phyloP scores from a whole-genome alignment of 2,329 filamentous ascomycete genomes.

The Alternaria sp. region DNA sequence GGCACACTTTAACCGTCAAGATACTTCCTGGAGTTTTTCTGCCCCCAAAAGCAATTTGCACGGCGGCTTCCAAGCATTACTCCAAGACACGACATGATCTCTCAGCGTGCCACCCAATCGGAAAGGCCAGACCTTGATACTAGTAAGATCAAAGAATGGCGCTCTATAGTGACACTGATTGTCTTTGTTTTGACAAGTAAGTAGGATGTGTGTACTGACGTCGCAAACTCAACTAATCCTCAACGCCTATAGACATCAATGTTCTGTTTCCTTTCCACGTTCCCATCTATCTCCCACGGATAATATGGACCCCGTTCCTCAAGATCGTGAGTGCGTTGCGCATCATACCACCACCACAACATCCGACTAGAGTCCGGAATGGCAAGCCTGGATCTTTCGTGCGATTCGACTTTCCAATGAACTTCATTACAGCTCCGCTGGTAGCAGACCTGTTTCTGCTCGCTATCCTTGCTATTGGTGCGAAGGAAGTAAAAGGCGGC shows the following conservation, averaged over 20 bases:
- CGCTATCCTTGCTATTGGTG: conserved; percentile 72
- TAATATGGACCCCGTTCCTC: conserved; percentile 57
- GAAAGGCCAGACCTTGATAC: conserved; percentile 54
- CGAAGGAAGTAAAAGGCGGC: conserved; percentile 72
- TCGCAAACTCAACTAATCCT: background rate
- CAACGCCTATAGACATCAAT: conserved; percentile 64
- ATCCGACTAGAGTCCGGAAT: conserved; percentile 29
- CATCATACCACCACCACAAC: conserved; percentile 59
- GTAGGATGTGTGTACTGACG: conserved; percentile 43
- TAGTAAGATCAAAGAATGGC: conserved; percentile 68
- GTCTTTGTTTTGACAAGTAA: conserved; percentile 75
- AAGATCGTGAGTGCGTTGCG: conserved; percentile 58
- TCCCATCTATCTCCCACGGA: conserved; percentile 66
- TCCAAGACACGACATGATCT: conserved; percentile 10
- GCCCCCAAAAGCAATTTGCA: background rate
- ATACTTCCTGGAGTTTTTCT: background rate
- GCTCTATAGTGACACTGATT: conserved; percentile 74
- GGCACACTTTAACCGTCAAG: background rate
- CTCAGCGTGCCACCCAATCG: conserved; percentile 10
- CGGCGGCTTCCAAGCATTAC: background rate
- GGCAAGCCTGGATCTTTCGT: conserved; percentile 55
- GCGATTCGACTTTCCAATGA: conserved; percentile 68
- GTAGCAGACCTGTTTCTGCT: conserved; percentile 76
- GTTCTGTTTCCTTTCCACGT: conserved; percentile 75
- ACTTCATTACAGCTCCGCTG: conserved; percentile 74